Evolutionary conservation across 305 asterid species (phyloP), one percentile per base, ranked within the genome.

Genomic region (Fraxinus platypoda): DNA sequence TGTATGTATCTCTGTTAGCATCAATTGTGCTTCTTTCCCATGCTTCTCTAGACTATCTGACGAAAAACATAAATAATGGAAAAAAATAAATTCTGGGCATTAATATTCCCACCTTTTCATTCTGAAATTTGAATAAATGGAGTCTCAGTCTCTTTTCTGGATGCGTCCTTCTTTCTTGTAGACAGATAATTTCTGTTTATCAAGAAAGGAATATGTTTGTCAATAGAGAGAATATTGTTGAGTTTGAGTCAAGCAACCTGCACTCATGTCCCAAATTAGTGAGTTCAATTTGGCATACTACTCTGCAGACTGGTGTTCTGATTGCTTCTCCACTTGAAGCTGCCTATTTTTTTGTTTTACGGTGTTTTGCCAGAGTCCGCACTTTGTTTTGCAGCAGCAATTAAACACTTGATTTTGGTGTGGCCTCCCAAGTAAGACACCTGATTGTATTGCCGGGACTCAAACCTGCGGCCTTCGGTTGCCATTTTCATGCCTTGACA

Each of bases 151-250:
- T 31, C 52, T 68, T 79, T 62, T 78, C 68, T 78, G 78, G 54
- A 64, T 12, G 26, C 23, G 7, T 77, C 38, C 57, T 74, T 35
- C 57, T 79, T 37, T 52, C 49, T 46, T 1, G 54, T 28, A 37
- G 59, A 43, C 72, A n/a, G 35, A 54, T 80, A n/a, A 37, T 78
- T 25, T 54, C 72, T 41, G 23, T 80, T 33, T 37, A 49, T 66
- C 38, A 66, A 66, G 49, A 43, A 30, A 17, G 12, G 13, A 30
- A 23, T 25, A 28, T 43, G 62, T 41, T 77, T 33, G 62, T 54
- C 78, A 70, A 34, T 77, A 41, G 66, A 78, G 80, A 41, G 76
- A 68, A 17, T 74, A 57, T 78, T 12, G 79, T 70, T 59, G 68
- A 74, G 75, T 83, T 52, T 38, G 62, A 59, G 57, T 30, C 33